Evolutionary conservation across 352 stramenopile species (phyloP), one percentile per base, ranked within the genome.

Genomic region (Globisporangium apiculatum): DNA sequence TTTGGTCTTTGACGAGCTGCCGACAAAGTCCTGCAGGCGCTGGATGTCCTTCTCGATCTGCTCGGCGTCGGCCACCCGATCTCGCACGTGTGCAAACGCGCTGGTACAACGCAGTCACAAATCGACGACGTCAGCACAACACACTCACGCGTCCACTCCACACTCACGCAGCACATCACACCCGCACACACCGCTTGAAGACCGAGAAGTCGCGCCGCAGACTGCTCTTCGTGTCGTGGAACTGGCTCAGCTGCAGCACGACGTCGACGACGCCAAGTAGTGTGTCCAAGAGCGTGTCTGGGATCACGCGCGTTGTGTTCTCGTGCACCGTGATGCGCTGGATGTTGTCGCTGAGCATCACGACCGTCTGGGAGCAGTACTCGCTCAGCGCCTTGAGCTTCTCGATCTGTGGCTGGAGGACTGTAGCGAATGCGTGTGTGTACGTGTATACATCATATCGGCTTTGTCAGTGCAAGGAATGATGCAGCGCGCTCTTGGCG

Each of bases 151-250:
- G 24, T 31, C 24, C 24, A 31, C 24, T 31, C 24, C 24, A 31
- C 2, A 31, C 24, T 31, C 24, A 31, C 24, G 24, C 24, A 31
- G 24, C 24, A 31, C 1, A 31, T 31, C n/a, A n/a, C 42, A 37
- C 4, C 47, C 7, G 4, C 11, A 66, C 60, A 0, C 50, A 89
- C 74, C 82, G 66, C 61, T 91, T 91, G 57, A 82, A 89, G 4
- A 89, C 69, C 0, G 77, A 79, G 40, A 89, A 91, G 57, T 91
- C 82, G 58, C 89, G 89, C 10, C 73, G 74, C 3, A 89, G 57
- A 66, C 79, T 82, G 51, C 68, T 79, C 43, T 89, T 91, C 7
- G 62, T 72, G 48, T 91, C 80, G 35, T 86, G 72, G 12, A 91
- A 67, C 35, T 86, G 69, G 17, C 83, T 88, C 42, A 90, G 65